Conservation (phyloP, 176 grass and related monocot genomes). For the Tillandsia leiboldiana region DNA sequence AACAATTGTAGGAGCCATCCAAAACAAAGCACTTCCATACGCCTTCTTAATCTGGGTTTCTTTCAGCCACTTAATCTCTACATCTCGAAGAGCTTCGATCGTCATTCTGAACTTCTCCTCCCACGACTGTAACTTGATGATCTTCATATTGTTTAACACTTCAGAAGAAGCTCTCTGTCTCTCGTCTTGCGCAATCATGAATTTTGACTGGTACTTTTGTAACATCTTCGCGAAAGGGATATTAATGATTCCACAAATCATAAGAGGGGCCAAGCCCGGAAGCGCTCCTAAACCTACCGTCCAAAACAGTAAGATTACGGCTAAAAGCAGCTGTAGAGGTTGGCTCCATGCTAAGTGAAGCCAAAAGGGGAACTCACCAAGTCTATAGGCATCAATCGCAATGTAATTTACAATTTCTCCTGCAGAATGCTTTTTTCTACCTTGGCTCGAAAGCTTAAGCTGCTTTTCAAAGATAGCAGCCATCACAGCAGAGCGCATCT, state of each 20-base stretch:
- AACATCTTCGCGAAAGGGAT: conserved; percentile 54
- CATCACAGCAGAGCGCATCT: conserved; percentile 84
- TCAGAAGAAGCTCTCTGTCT: conserved; percentile 77
- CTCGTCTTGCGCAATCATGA: conserved; percentile 81
- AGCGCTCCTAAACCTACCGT: conserved; percentile 41
- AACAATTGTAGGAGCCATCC: conserved; percentile 71
- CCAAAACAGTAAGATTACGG: conserved; percentile 54
- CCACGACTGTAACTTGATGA: conserved; percentile 84
- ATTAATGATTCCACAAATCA: conserved; percentile 46
- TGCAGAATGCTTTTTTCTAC: conserved; percentile 37
- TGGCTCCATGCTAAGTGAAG: conserved; percentile 71
- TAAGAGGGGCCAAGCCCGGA: conserved; percentile 40
- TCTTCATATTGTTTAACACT: conserved; percentile 60
- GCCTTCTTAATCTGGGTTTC: conserved; percentile 65
- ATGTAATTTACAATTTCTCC: conserved; percentile 81
- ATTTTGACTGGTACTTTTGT: conserved; percentile 54
- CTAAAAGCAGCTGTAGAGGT: conserved; percentile 55
- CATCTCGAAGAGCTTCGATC: conserved; percentile 40
- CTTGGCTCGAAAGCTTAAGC: conserved; percentile 48
- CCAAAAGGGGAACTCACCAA: conserved; percentile 85
- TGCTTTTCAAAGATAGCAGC: conserved; percentile 68
- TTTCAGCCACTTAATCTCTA: conserved; percentile 58
- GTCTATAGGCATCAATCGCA: conserved; percentile 62
- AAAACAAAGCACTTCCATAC: conserved; percentile 60
- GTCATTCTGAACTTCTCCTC: conserved; percentile 37